phyloP scores from a whole-genome alignment of 257 asterid genomes.

The Cruciata laevipes region DNA sequence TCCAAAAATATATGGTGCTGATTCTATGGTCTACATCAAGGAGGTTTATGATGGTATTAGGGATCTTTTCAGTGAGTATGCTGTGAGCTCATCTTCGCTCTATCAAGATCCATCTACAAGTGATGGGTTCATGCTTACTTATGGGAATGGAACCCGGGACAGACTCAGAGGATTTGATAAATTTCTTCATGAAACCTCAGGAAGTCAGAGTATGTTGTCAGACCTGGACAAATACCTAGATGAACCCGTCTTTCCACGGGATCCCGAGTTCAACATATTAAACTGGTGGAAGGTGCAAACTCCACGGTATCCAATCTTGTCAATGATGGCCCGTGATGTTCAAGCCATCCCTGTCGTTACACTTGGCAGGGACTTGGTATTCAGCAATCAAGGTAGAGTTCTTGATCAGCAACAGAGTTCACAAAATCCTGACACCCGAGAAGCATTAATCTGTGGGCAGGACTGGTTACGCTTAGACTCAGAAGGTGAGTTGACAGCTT shows the following conservation, averaged over 20 bases:
- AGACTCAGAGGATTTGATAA: conserved; percentile 87
- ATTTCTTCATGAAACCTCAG: conserved; percentile 74
- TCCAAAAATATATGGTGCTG: conserved; percentile 52
- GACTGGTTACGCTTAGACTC: conserved; percentile 76
- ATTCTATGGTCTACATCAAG: conserved; percentile 50
- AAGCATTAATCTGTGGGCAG: conserved; percentile 90
- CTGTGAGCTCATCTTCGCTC: conserved; percentile 40
- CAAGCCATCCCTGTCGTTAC: conserved; percentile 77
- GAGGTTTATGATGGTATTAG: conserved; percentile 58
- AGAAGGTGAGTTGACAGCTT: conserved; percentile 39
- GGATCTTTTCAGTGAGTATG: conserved; percentile 69
- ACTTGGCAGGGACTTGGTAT: conserved; percentile 59
- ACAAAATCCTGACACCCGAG: conserved; percentile 64
- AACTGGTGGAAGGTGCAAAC: conserved; percentile 99
- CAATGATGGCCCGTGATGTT: conserved; percentile 92
- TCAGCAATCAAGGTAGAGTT: conserved; percentile 58
- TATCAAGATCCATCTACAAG: conserved; percentile 42
- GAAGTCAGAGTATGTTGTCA: conserved; percentile 52
- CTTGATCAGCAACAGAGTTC: conserved; percentile 56
- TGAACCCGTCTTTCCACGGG: conserved; percentile 90
- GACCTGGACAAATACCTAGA: conserved; percentile 84
- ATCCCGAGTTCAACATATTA: conserved; percentile 67
- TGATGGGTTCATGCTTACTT: conserved; percentile 37
- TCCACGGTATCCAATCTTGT: conserved; percentile 89
- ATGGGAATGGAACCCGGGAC: conserved; percentile 52